Evolutionary conservation across 169 alveolate genomes (phyloP).

Genomic region (Cryptosporidium sp.): DNA sequence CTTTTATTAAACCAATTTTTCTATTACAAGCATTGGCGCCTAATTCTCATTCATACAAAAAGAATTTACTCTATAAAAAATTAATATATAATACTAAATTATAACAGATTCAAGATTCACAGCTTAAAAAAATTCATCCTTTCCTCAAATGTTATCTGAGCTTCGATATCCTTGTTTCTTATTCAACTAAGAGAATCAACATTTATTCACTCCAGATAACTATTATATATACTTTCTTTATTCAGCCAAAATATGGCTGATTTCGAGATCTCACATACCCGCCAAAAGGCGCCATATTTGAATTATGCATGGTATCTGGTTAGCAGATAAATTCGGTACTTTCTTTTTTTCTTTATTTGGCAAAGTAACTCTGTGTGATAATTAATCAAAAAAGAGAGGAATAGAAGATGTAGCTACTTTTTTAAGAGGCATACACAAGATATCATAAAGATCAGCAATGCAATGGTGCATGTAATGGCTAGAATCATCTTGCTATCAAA

Average conservation of each 20-base stretch:
- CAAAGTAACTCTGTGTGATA: background rate
- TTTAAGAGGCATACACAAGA: conserved; percentile 32
- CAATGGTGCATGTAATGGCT: conserved; percentile 23
- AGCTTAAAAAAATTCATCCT: background rate
- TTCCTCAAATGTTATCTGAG: background rate
- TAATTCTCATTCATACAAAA: background rate
- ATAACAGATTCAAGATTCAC: background rate
- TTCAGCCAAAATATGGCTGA: background rate
- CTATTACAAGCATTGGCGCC: conserved; percentile 4
- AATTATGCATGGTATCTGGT: background rate
- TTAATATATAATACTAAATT: conserved; percentile 6
- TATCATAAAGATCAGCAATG: conserved; percentile 12
- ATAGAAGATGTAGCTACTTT: background rate
- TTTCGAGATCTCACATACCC: background rate
- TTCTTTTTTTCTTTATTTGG: background rate
- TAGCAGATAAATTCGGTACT: background rate
- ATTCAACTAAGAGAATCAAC: background rate
- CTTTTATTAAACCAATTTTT: background rate
- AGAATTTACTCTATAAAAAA: background rate
- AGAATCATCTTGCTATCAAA: conserved; percentile 51
- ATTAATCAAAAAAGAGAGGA: background rate
- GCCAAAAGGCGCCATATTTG: conserved; percentile 11
- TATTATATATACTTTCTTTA: background rate
- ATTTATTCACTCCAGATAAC: background rate
- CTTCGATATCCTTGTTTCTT: too few species aligned